Base-by-base conservation (phyloP, 164 flowering plant species). In the Pachysandra terminalis region DNA sequence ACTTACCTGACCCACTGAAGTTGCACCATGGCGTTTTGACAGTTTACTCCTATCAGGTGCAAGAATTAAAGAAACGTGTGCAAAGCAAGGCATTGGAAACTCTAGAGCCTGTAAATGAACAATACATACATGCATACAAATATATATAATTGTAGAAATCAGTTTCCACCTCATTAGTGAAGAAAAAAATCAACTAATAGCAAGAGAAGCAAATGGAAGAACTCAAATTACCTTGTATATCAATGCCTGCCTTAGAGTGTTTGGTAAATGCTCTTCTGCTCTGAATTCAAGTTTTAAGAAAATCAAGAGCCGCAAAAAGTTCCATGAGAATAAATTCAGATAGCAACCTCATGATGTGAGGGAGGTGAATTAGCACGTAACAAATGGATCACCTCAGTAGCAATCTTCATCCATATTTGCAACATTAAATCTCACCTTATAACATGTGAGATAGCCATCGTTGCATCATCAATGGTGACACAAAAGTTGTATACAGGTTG, bases 401-500 rank as follows among this genome's bases (percentile, higher is more conserved):
- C n/a, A 63, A 52, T 35, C 25, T 23, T 0, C 0, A 21, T 22
- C 66, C 10, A 15, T 17, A 1, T 37, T 14, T 27, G n/a, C 27
- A 59, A 53, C 8, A n/a, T n/a, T 56, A 19, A 14, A 5, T 23
- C 21, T 58, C 74, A 90, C 98, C 98, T 95, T 71, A 95, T 89
- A 53, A 95, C 97, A 84, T 95, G 99, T 32, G 99, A 89, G 61
- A 95, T 95, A 25, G 89, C 91, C 99, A 92, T 95, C 65, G 96
- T 86, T 64, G 99, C 96, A 84, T 95, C 99, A 87, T 95, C 99
- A 68, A 95, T 89, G 4, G 97, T 92, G 74, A 92, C 99, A 74
- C 99, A 95, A 63, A 92, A 95, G 77, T 95, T 95, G 83, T 95
- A 95, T 24, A 95, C 97, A 56, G 98, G 97, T 73, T 92, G 97